Evolutionary conservation across 2,329 filamentous ascomycete species (phyloP).

Genomic region (Penicillium sumatraense): DNA sequence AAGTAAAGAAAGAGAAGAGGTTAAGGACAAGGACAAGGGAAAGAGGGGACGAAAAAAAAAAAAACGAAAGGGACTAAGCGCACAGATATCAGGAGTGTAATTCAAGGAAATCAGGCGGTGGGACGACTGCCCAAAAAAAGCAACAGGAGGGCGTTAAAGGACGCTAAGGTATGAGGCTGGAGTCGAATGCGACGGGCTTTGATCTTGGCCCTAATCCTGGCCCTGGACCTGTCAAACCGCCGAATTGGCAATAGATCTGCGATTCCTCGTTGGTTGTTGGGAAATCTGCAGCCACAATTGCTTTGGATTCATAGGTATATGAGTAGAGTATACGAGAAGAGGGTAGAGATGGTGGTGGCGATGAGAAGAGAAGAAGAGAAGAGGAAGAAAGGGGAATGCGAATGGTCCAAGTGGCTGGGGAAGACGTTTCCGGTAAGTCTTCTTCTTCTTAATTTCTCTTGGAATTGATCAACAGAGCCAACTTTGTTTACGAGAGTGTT

Average conservation of each 20-base stretch:
- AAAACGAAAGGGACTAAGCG: not conserved
- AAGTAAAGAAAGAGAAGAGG: not conserved
- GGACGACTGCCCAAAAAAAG: slow-evolving; percentile 9
- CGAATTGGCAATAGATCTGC: slow-evolving; percentile 4
- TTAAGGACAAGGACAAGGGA: not conserved
- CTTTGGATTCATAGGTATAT: no score
- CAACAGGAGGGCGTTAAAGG: not conserved
- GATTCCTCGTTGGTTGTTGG: not conserved
- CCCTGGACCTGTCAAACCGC: not conserved
- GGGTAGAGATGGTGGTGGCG: not conserved
- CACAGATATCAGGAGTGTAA: not conserved
- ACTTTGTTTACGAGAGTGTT: not conserved
- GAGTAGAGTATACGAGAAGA: no score
- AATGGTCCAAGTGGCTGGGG: not conserved
- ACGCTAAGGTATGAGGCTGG: slow-evolving; percentile 17
- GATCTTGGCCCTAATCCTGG: not conserved
- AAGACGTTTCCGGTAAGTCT: slow-evolving; percentile 11
- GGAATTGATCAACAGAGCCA: not conserved
- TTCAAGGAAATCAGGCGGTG: slow-evolving; percentile 1
- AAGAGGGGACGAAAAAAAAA: not conserved
- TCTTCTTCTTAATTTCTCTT: no score
- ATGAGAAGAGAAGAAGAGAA: not conserved
- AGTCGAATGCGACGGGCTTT: slow-evolving; percentile 10
- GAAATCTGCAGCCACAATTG: no score
- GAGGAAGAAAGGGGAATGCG: no score